Evolutionary conservation across 331 rosid genomes (phyloP), one percentile per base, ranked within the genome.

Genomic region (Quercus phellos): DNA sequence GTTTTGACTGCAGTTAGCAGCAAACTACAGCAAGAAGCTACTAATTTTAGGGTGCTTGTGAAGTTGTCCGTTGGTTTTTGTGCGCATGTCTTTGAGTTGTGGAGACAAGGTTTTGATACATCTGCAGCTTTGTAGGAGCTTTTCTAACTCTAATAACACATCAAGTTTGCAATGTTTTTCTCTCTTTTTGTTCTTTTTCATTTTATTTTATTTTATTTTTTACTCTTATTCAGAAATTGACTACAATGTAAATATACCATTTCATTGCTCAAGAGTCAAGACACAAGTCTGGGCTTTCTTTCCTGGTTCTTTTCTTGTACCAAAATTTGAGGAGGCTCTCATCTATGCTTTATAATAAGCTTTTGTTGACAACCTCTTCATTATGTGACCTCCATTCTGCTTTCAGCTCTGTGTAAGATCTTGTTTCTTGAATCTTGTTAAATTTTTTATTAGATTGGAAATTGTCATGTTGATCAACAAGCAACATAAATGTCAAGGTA

Each of bases 231-330:
- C 73, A 78, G 83, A 73, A 77, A 72, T 80, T 56, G 86, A 91
- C 86, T 82, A 55, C 63, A 79, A 70, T 91, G 98, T 91, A 92
- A 75, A 90, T 92, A 84, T 92, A 89, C 83, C 81, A 84, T 82
- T 87, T 84, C 85, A 84, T 82, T 85, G 87, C 87, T 82, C 88
- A 66, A 76, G 90, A 88, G 93, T 82, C 88, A 66, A 76, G 90
- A 88, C 94, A 76, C 46, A 76, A 82, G 82, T 84, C 96, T 86
- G 81, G 84, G 86, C 81, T 84, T 89, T 86, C 90, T 83, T 87
- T 87, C 74, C 64, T 73, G 76, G 76, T 77, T 80, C 74, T 68
- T 72, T 84, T 83, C 73, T 4, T 89, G 85, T 80, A 72, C 74
- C 82, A 76, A 1, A 30, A 80, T 73, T 72, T 83, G 74, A 59